Base-by-base conservation (phyloP, 495 filamentous ascomycete genomes). In the Aspergillus sclerotioniger region DNA sequence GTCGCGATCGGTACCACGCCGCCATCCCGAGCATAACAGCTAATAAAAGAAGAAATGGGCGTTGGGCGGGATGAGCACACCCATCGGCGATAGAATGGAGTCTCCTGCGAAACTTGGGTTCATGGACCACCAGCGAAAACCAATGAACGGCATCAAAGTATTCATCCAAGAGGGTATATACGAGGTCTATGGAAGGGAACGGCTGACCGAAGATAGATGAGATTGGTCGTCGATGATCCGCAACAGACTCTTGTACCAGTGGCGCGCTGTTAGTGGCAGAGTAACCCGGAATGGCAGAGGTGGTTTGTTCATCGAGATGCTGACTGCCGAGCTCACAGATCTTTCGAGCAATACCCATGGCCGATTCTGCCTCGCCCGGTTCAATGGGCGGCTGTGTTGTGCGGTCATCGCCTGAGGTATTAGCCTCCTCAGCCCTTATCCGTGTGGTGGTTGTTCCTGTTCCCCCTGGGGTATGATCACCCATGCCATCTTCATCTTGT, bases 141-240 rank as follows among this genome's bases (percentile, higher is more conserved):
- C 69, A 73, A 58, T 73, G 71, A n/a, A 73, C 61, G 0, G 66
- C 50, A 54, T 65, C 62, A 48, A 73, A 73, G 53, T 73, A 73
- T 4, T 65, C 60, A 46, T 73, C 69, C 32, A 72, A 46, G 21
- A 72, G 49, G 16, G 32, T 31, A 37, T 59, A 51, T 8, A 68
- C 39, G 4, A 62, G n/a, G 3, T 67, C 48, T 37, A 57, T 63
- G 0, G 62, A 37, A 13, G 70, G 67, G 16, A 72, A 58, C 21
- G 52, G 49, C 48, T 54, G 60, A 20, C 60, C 60, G 6, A 68
- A 9, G 0, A 72, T 56, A 16, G 54, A 48, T 12, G 69, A 62
- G 31, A 72, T 64, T 0, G 63, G 60, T 9, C 54, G 21, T 6
- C 59, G 61, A 43, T 59, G 61, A 39, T 59, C 44, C 12, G 37